phyloP scores from a whole-genome alignment of 352 stramenopile species.

The Phytophthora rubi region DNA sequence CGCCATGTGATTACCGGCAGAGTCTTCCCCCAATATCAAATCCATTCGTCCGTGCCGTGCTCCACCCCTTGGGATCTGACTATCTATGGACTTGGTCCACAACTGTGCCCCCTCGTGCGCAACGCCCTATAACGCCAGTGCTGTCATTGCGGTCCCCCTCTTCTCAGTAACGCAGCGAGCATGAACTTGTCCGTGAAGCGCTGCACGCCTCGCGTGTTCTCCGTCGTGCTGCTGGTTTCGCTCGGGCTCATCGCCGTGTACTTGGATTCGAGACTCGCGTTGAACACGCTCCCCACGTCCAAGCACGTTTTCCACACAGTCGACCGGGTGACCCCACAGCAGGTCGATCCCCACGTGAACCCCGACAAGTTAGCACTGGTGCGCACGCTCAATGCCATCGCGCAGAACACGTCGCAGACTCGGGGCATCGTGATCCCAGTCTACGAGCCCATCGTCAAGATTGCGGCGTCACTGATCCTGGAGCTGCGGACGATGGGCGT shows the following conservation, averaged over 20 bases:
- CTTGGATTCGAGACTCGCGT: conserved; percentile 23
- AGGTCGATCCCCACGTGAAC: neutral
- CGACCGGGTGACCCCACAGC: neutral
- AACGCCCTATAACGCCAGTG: neutral
- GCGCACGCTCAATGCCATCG: conserved; percentile 21
- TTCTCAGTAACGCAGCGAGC: neutral
- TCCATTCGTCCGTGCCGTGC: conserved; percentile 5
- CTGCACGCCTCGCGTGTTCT: conserved; percentile 12
- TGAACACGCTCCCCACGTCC: conserved; percentile 11
- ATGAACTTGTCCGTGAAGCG: conserved; percentile 13
- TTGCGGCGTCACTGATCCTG: conserved; percentile 38
- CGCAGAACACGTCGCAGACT: conserved; percentile 20
- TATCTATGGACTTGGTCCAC: neutral
- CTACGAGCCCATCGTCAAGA: conserved; percentile 36
- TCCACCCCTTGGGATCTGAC: neutral
- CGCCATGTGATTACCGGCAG: neutral
- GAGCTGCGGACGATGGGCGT: conserved; percentile 37
- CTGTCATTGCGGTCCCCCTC: no score
- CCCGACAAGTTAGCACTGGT: conserved; percentile 17
- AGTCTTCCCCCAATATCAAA: conserved; percentile 1
- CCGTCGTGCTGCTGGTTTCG: conserved; percentile 12
- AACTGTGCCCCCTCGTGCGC: neutral
- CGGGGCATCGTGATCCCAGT: conserved; percentile 40
- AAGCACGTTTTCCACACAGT: conserved; percentile 17
- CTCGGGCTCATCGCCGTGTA: conserved; percentile 20